A percentile compares a stretch with the other conserved stretches of the same genome.
phyloP scores from a whole-genome alignment of 257 asterid species.

The Primulina eburnea region DNA sequence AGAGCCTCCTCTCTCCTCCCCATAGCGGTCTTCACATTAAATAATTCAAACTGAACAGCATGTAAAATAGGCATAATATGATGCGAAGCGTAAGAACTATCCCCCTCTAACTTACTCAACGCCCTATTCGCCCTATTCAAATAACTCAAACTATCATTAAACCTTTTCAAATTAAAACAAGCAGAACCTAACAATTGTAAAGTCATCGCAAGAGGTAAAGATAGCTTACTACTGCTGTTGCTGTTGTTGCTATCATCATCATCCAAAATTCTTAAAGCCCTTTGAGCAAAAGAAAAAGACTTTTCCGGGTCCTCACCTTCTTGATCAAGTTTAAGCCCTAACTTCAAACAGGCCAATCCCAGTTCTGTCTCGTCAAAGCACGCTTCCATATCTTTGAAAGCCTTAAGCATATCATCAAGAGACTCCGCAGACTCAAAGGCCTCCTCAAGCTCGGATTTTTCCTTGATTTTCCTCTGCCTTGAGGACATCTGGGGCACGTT shows the following conservation, averaged over 20 bases:
- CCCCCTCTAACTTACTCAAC: conserved; percentile 51
- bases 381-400: conserved; percentile 65
- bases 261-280: conserved; percentile 66
- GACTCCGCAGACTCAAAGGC: conserved; percentile 81
- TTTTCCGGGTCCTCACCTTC: conserved; percentile 75
- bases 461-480: conserved; percentile 64
- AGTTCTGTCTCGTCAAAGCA: conserved; percentile 66
- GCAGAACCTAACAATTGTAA: conserved; percentile 84
- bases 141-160: conserved; percentile 81
- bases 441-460: conserved; percentile 68
- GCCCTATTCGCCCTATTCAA: conserved; percentile 79
- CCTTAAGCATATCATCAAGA: conserved; percentile 67
- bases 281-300: conserved; percentile 58
- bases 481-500: conserved; percentile 47
- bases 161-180: conserved; percentile 55
- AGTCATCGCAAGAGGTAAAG: conserved; percentile 83
- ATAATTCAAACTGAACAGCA: conserved; percentile 71
- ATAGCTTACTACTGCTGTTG: conserved; percentile 28
- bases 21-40: conserved; percentile 78
- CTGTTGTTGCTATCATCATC: conserved; percentile 32
- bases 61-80: conserved; percentile 65
- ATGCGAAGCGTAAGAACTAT: conserved; percentile 37
- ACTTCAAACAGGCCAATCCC: conserved; percentile 73
- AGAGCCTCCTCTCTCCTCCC: conserved; percentile 94
- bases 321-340: conserved; percentile 80